Evolutionary conservation across 2,329 filamentous ascomycete species (phyloP).

Genomic region (Magnaporthiopsis rhizophila): DNA sequence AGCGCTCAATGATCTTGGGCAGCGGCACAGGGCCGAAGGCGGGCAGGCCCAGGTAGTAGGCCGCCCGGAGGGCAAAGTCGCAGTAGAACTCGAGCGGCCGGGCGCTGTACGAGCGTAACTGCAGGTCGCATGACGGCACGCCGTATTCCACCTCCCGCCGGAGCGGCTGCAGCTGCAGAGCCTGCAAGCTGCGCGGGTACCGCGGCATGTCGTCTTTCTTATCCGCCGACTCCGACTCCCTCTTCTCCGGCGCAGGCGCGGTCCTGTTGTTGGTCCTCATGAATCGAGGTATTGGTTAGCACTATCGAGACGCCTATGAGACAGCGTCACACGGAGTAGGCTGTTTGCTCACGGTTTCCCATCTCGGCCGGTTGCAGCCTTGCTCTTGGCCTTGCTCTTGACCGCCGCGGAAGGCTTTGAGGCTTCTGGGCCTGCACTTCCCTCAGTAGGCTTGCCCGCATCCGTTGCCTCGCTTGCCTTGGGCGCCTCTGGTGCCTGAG

Average conservation of each 20-base stretch:
- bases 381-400: background rate
- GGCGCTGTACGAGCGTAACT: conserved; percentile 83
- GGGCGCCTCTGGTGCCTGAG: too few relatives aligned
- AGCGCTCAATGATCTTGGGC: conserved; percentile 79
- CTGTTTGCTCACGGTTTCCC: background rate
- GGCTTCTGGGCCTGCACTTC: background rate
- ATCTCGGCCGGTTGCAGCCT: background rate
- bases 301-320: too few relatives aligned
- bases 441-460: background rate
- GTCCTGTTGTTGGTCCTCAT: background rate
- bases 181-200: conserved; percentile 72
- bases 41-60: conserved; percentile 85
- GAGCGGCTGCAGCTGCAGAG: conserved; percentile 77
- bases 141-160: conserved; percentile 67
- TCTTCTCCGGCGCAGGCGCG: background rate
- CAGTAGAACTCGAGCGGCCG: conserved; percentile 90
- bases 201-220: conserved; percentile 31
- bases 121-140: conserved; percentile 80
- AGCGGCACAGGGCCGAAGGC: conserved; percentile 80
- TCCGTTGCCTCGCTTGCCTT: background rate
- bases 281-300: background rate
- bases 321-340: background rate
- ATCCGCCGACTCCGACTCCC: background rate
- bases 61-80: conserved; percentile 89
- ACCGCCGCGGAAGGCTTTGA: background rate